Base-by-base conservation (phyloP, 2,329 filamentous ascomycete genomes). In the Sphaerulina musiva region DNA sequence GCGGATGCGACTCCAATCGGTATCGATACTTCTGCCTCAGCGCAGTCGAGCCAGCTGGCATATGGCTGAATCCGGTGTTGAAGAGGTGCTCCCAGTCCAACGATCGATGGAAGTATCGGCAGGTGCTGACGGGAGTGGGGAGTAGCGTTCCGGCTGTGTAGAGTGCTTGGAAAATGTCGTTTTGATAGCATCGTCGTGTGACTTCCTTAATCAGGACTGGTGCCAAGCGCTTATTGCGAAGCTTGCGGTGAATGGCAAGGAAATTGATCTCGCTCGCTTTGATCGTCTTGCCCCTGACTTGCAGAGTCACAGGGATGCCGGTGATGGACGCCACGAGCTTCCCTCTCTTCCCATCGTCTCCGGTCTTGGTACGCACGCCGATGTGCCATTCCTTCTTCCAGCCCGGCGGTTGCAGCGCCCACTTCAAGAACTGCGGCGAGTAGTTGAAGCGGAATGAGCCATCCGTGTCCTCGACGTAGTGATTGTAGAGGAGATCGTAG, bases 401-500 rank as follows among this genome's bases (percentile, higher is more conserved):
- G 52, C 90, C 92, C 0, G 93, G 93, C 43, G 92, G 85, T 78
- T 95, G 91, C 68, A 98, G 81, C 9, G 92, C 92, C 90, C 93
- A 98, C 70, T 89, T 86, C 46, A 98, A 77, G 68, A 97, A 95
- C 1, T 87, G 84, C 39, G 83, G 77, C 1, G 90, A 95, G 75
- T 98, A 98, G 71, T 93, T 92, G 79, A 98, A 97, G 51, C 93
- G 85, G 76, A 98, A 97, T 80, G 95, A 95, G 58, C 92, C 90
- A 70, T 95, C 91, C 64, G 90, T 87, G 70, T 98, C 93, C 74
- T 98, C 93, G 56, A 98, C 93, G 63, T 97, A 98, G 74, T 98
- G 93, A 52, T 89, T 87, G 61, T 88, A 89, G 55, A 98, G 78
- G 62, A 98, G 77, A 62, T 95, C 88, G 72, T 91, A 95, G 6